These are phyloP conservation scores for Cymbopogon citratus DNA, from an alignment of 176 grass and related monocot species.

Conservation along the genomic window DNA sequence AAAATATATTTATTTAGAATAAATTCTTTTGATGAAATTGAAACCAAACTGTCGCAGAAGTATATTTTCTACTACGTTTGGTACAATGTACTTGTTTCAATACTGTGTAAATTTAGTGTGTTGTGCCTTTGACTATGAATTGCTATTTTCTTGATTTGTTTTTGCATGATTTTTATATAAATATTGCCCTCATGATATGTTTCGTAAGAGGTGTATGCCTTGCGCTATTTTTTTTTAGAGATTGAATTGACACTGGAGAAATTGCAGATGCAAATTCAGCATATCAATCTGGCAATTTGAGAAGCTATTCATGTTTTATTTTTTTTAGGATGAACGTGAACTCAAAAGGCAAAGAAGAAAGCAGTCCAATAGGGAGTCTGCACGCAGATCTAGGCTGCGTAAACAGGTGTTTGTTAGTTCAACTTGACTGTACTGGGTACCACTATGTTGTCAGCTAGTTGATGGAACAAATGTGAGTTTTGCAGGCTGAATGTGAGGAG, in stretches of 20 bases:
- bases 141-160: not conserved
- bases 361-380: slow-evolving; percentile 96
- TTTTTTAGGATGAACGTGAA: slow-evolving; percentile 86
- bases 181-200: not conserved
- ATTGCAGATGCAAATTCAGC: slow-evolving; percentile 8
- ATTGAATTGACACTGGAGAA: slow-evolving; percentile 1
- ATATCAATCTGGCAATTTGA: not conserved
- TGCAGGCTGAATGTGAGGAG: slow-evolving; percentile 98
- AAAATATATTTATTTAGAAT: slow-evolving; percentile 9
- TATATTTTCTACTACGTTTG: not conserved
- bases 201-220: not conserved
- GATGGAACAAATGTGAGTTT: slow-evolving; percentile 18
- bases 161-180: not conserved
- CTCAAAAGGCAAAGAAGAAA: slow-evolving; percentile 97
- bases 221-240: not conserved
- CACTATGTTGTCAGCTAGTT: slow-evolving; percentile 2
- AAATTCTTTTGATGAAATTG: not conserved
- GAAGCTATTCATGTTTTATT: slow-evolving; percentile 14
- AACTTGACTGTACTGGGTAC: not conserved
- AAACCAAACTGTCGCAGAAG: slow-evolving; percentile 10
- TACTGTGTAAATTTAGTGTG: not conserved
- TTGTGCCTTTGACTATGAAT: not conserved
- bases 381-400: slow-evolving; percentile 94
- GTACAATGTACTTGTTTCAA: not conserved
- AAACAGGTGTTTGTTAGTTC: slow-evolving; percentile 69